phyloP scores from a whole-genome alignment of 495 filamentous ascomycete species.

The Penicillium desertorum region DNA sequence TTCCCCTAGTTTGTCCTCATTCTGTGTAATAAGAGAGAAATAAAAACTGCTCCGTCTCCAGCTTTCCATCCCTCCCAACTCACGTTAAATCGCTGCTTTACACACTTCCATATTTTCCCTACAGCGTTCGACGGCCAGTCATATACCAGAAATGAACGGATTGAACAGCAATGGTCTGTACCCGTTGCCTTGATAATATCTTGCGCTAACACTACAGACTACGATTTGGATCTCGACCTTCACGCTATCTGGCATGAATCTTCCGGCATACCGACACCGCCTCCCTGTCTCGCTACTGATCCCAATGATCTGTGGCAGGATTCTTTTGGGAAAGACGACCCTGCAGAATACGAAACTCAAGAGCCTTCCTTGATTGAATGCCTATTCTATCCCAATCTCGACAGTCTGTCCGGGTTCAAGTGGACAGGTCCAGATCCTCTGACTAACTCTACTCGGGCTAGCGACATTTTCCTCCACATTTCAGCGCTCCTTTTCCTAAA shows the following conservation, averaged over 20 bases:
- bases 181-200: too few species aligned
- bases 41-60: neutral
- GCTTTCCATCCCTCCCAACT: neutral
- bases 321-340: neutral
- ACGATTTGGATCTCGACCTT: too few species aligned
- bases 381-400: neutral
- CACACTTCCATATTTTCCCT: neutral
- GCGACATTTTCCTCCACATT: neutral
- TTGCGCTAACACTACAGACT: too few species aligned
- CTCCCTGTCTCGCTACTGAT: slow-evolving; percentile 13
- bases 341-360: neutral
- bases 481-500: too few species aligned
- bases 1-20: too few species aligned
- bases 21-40: too few species aligned
- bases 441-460: neutral
- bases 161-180: neutral
- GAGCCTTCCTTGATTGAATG: slow-evolving; percentile 5
- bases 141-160: too few species aligned
- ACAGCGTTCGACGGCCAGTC: too few species aligned
- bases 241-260: slow-evolving; percentile 10
- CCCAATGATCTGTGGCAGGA: neutral
- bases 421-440: neutral
- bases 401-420: neutral
- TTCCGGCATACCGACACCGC: slow-evolving; percentile 10
- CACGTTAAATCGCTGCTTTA: neutral